A percentile compares a stretch with the other conserved stretches of the same genome.
phyloP scores from a whole-genome alignment of 1,284 basidiomycete genomes.

The Cryptococcus sp. region DNA sequence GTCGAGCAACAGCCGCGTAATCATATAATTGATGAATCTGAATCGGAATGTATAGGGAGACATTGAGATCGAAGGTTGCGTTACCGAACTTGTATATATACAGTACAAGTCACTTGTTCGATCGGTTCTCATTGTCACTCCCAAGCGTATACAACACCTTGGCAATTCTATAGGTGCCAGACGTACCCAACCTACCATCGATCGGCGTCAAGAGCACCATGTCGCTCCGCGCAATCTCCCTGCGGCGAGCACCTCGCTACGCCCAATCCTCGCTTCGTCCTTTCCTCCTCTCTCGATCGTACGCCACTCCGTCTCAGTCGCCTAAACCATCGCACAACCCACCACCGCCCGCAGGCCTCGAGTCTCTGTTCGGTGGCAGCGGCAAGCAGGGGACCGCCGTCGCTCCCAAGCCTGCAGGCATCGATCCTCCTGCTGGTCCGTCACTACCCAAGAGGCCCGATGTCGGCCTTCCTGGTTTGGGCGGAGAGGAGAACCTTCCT shows the following conservation, averaged over 20 bases:
- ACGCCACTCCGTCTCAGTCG: slow-evolving; percentile 33
- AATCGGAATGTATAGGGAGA: neutral
- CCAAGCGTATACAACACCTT: neutral
- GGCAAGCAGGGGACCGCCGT: slow-evolving; percentile 28
- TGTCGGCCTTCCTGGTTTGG: slow-evolving; percentile 30
- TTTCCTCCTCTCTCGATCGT: slow-evolving; percentile 24
- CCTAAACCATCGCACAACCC: slow-evolving; percentile 40
- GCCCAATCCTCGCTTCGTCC: slow-evolving; percentile 9
- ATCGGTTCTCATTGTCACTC: slow-evolving; percentile 1
- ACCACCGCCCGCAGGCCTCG: slow-evolving; percentile 44
- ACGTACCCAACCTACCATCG: neutral
- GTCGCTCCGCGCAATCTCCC: slow-evolving; percentile 32
- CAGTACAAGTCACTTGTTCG: slow-evolving; percentile 1
- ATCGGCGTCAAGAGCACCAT: slow-evolving; percentile 17
- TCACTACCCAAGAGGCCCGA: slow-evolving; percentile 36
- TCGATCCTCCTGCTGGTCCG: slow-evolving; percentile 33
- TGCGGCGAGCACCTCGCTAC: slow-evolving; percentile 23
- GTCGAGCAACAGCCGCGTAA: slow-evolving; percentile 8
- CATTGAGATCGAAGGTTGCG: no score
- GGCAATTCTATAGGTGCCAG: neutral
- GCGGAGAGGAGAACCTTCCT: slow-evolving; percentile 18
- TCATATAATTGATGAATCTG: neutral
- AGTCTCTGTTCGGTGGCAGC: slow-evolving; percentile 44
- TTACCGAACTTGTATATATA: neutral
- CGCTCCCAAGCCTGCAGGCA: slow-evolving; percentile 37